Base-by-base conservation (phyloP, 2,329 filamentous ascomycete species). In the Trichoderma atroviride region DNA sequence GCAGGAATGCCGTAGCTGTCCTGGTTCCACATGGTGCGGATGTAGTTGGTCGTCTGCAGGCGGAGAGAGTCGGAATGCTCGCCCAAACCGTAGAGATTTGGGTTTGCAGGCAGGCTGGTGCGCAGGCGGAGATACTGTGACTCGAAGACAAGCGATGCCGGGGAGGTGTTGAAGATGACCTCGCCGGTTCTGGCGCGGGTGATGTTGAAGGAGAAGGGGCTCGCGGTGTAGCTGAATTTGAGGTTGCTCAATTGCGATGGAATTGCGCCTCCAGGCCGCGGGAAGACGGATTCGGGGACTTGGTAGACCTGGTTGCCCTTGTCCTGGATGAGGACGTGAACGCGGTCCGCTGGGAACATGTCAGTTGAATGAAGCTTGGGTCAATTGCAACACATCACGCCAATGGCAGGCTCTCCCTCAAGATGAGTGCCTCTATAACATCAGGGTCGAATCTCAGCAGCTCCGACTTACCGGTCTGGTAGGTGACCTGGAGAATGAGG, bases 41-140 rank as follows among this genome's bases (percentile, higher is more conserved):
- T 83, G 72, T 80, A 80, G 78, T 91, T 86, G 37, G 86, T 88
- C 0, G 88, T 91, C 71, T 89, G 88, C 70, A 94, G 82, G 58
- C 87, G 85, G 74, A 93, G 88, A 1, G 88, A 83, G 73, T 94
- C 92, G 2, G 87, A 89, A 76, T 93, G 91, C 79, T 95, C 92
- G 43, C 92, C 92, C 2, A 95, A 84, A 0, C 93, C 92, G 76
- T 96, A 96, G 6, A 96, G 81, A 74, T 91, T 88, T 0, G 92
- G 91, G 65, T 88, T 82, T 0, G 86, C 78, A 0, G 92, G 92
- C 13, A 96, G 83, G 70, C 83, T 86, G 2, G 92, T 94, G 55
- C 91, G 86, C 70, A 95, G 83, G 24, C 89, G 87, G 29, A 96
- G 79, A 74, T 93, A 96, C 78, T 96, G 92, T 13, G 88, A 88